These are phyloP conservation scores for Sporormia fimetaria DNA, from an alignment of 495 filamentous ascomycete genomes.

Conservation along the genomic window DNA sequence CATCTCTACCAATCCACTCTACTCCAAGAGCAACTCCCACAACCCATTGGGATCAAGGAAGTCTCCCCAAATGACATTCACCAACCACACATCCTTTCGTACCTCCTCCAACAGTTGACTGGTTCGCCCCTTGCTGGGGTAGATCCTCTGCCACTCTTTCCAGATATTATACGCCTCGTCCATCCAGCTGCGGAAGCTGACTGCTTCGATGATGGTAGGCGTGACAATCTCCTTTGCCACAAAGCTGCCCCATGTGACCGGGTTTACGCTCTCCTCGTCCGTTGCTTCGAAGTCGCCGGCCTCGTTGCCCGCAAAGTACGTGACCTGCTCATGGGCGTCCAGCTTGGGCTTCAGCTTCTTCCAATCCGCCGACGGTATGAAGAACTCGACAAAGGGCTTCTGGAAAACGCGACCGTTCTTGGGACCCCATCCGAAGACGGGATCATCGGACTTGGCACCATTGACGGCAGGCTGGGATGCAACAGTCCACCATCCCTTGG, in stretches of 20 bases:
- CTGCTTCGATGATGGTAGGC: slow-evolving; percentile 94
- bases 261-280: slow-evolving; percentile 61
- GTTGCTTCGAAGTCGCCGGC: slow-evolving; percentile 61
- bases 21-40: slow-evolving; percentile 41
- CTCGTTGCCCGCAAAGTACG: slow-evolving; percentile 74
- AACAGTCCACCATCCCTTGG: slow-evolving; percentile 88
- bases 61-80: slow-evolving; percentile 82
- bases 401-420: slow-evolving; percentile 92
- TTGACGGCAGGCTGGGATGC: slow-evolving; percentile 95
- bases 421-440: slow-evolving; percentile 90
- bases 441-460: slow-evolving; percentile 60
- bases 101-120: slow-evolving; percentile 54
- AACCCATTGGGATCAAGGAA: slow-evolving; percentile 56
- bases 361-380: slow-evolving; percentile 65
- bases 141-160: slow-evolving; percentile 84
- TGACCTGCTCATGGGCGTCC: slow-evolving; percentile 48
- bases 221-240: slow-evolving; percentile 94
- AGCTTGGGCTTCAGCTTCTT: slow-evolving; percentile 50
- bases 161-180: slow-evolving; percentile 96
- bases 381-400: slow-evolving; percentile 96
- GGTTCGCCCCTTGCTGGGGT: slow-evolving; percentile 53
- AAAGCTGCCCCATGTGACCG: slow-evolving; percentile 95
- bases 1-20: background rate
- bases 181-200: slow-evolving; percentile 87
- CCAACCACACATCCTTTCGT: slow-evolving; percentile 67